Conservation (phyloP, 1,284 basidiomycete genomes). For the Chalciporus sp. region DNA sequence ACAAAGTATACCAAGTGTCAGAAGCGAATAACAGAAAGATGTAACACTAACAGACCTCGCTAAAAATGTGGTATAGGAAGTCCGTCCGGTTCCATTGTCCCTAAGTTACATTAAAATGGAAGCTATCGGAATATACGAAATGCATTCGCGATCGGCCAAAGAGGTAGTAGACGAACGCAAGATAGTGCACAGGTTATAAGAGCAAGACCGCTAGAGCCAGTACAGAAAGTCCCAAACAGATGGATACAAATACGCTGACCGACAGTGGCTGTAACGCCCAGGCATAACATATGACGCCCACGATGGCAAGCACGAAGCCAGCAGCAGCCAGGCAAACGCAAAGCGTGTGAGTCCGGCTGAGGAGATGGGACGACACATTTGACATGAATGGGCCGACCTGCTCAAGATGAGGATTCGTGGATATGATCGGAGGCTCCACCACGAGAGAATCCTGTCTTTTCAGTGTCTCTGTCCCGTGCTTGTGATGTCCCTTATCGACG, state of each 20-base stretch:
- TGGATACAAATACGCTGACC: constrained; percentile 46
- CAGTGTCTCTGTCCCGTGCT: not conserved
- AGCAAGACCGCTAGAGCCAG: constrained; percentile 14
- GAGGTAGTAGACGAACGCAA: no score
- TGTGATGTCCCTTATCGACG: not conserved
- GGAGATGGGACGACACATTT: constrained; percentile 43
- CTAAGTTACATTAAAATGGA: no score
- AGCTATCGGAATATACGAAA: no score
- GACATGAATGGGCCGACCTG: constrained; percentile 41
- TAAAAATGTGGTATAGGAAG: no score
- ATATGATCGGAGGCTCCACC: constrained; percentile 34
- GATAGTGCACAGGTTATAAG: constrained; percentile 9
- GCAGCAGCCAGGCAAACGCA: constrained; percentile 49
- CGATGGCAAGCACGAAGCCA: constrained; percentile 54
- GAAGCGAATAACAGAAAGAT: no score
- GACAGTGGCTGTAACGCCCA: constrained; percentile 49
- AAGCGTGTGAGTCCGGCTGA: constrained; percentile 50
- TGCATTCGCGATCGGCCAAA: no score
- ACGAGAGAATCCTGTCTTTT: constrained; percentile 1
- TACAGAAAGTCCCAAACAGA: constrained; percentile 37
- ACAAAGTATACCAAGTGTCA: no score
- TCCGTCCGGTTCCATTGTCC: no score
- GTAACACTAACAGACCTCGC: no score
- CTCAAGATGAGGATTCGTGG: constrained; percentile 47
- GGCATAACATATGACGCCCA: constrained; percentile 52